These are phyloP conservation scores for Tribonema minus DNA, from an alignment of 108 stramenopile species.

Conservation along the genomic window DNA sequence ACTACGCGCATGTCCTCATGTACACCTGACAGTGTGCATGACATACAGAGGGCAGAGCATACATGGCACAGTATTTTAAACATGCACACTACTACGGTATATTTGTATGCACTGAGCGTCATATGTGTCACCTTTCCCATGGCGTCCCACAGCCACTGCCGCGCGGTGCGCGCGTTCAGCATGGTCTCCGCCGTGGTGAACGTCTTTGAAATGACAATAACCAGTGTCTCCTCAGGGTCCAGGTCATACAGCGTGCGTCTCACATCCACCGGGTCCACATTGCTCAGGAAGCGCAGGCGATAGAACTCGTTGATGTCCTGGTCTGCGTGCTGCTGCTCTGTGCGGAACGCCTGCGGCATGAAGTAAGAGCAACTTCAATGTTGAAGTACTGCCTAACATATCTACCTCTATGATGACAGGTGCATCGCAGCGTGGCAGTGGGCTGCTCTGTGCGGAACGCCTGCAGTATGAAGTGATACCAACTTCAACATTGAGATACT, in stretches of 20 bases:
- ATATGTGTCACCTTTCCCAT: conserved; percentile 49
- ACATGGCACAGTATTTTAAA: background rate
- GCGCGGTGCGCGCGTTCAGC: conserved; percentile 93
- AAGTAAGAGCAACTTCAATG: conserved; percentile 35
- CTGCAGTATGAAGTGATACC: background rate
- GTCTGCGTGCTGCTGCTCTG: conserved; percentile 5
- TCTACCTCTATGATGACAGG: no score
- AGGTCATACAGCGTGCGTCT: conserved; percentile 81
- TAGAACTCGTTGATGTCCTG: conserved; percentile 17
- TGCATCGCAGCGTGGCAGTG: no score
- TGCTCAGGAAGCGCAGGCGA: conserved; percentile 82
- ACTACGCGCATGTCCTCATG: no score
- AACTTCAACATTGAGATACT: no score
- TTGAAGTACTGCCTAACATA: no score
- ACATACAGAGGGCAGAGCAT: background rate
- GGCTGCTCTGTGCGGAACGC: background rate
- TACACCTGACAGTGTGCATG: background rate
- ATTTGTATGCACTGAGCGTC: background rate
- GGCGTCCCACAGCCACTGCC: conserved; percentile 92
- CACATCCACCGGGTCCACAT: conserved; percentile 98
- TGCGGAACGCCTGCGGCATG: background rate
- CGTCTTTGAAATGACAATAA: conserved; percentile 92
- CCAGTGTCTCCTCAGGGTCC: conserved; percentile 41
- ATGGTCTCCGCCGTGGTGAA: conserved; percentile 99
- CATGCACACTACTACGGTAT: background rate